Evolutionary conservation across 768 basidiomycete species (phyloP), one percentile per base, ranked within the genome.

Genomic region (Trametes cubensis): DNA sequence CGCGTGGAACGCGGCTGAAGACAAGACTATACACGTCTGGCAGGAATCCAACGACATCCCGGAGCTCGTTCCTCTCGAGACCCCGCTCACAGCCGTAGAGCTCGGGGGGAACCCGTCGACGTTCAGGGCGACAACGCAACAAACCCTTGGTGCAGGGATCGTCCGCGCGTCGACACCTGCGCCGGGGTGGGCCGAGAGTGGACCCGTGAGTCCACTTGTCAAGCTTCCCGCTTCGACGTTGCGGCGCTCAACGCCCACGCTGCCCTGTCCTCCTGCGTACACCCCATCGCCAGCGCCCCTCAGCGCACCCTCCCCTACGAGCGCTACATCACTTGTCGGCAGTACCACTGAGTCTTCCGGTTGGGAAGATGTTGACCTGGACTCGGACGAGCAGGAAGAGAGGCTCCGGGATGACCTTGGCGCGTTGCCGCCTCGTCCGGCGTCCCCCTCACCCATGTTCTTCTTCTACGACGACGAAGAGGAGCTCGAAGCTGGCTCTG

Each of bases 361-460:
- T 13, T 18, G n/a, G 41, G 23, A 25, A 10, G 21, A 8, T 8
- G 54, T 20, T 30, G 26, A 30, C 8, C 26, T 18, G 4, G 4
- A 25, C 17, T 34, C 7, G 41, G 25, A 45, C 10, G 56, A 48
- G 34, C 21, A 39, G 39, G 30, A 40, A 21, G 13, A 20, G 6
- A 18, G 42, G 1, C 42, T 44, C 18, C 18, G 17, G 25, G 25
- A 26, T 26, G 15, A 15, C 23, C 25, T 44, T 17, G 6, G n/a
- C 13, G 42, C 8, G 26, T 1, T 59, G 3, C 58, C 58, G 2
- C 41, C 49, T 8, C 49, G 58, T 20, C 58, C 58, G 28, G 49
- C 58, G 28, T 59, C 58, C 11, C 49, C 58, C 8, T 40, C 58
- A 6, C 49, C 49, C 26, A 49, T 26, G 18, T 59, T 59, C 49